Evolutionary conservation across 148 eudicot genomes (phyloP).

Genomic region (Rhododendron henanense): DNA sequence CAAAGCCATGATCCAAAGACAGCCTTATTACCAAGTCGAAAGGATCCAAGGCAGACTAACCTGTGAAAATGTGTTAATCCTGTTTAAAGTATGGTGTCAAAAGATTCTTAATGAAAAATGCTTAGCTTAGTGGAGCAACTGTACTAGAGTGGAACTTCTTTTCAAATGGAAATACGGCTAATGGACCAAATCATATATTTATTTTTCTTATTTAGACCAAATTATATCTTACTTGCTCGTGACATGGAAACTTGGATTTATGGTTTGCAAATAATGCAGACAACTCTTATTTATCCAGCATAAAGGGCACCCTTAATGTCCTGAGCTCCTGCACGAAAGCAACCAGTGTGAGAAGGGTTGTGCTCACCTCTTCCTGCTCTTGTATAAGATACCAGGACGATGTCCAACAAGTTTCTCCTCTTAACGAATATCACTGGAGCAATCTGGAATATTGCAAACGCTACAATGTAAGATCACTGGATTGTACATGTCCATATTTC

Average conservation of each 20-base stretch:
- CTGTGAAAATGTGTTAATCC: neutral
- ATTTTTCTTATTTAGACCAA: neutral
- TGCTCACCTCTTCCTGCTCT: conserved; percentile 93
- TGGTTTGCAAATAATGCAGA: conserved; percentile 41
- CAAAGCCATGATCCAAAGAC: neutral
- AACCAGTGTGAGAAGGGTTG: conserved; percentile 60
- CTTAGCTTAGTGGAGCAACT: neutral
- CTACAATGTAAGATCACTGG: conserved; percentile 44
- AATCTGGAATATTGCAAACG: conserved; percentile 74
- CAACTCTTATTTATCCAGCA: conserved; percentile 61
- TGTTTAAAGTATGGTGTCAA: neutral
- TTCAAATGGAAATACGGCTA: neutral
- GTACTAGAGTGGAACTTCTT: neutral
- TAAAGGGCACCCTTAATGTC: conserved; percentile 77
- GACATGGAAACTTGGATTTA: neutral
- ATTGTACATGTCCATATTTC: neutral
- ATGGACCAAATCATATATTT: neutral
- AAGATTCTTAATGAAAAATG: neutral
- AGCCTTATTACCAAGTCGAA: neutral
- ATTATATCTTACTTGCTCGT: neutral
- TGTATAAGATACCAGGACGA: conserved; percentile 73
- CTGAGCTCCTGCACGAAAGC: conserved; percentile 70
- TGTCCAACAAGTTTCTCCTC: conserved; percentile 45
- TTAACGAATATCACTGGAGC: conserved; percentile 94
- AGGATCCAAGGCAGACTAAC: neutral